Base-by-base conservation (phyloP, 1,284 basidiomycete species). In the Cutaneotrichosporon daszewskae region DNA sequence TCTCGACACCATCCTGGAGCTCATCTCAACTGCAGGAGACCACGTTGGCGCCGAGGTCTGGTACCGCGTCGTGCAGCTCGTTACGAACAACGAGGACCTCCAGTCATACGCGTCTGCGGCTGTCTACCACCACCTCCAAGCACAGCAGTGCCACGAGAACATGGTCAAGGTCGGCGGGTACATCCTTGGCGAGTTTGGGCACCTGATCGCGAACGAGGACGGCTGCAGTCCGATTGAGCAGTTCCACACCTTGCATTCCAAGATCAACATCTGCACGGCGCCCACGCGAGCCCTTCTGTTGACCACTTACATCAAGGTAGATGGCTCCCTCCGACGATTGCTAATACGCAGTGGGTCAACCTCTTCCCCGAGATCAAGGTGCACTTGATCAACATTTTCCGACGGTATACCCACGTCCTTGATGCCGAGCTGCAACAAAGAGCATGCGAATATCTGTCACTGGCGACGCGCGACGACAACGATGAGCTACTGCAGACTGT, bases 1-100 rank as follows among this genome's bases (percentile, higher is more conserved):
- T 75, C 85, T 96, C 49, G 91, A 96, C 69, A 96, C 90, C 46
- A 88, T 97, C 58, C 73, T 98, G 55, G 85, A 92, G 64, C 80
- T 98, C 48, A 92, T 99, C 69, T 87, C 87, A 62, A 83, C 90
- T 36, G 95, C 95, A 5, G 95, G 95, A 38, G 95, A 97, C 62
- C 92, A 97, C 66, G 92, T 98, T 41, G 91, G 94, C 40, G 94
- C 97, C 53, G 92, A 97, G 74, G 92, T 98, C 22, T 98, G 95
- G 95, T 97, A 94, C 70, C 86, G 95, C 40, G 90, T 98, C 31
- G 85, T 98, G 17, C 95, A 98, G 67, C 95, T 98, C 50, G 90
- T 96, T 24, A 95, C 90, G 37, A 98, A 98, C 68, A 98, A 94
- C 36, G 94, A 97, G 67, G 90, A 97, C 69, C 76, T 98, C 28